Percentiles rank a stretch among this genome's conserved stretches.
phyloP scores from a whole-genome alignment of 192 early-diverging fungal species.

The Dissophora ornata region DNA sequence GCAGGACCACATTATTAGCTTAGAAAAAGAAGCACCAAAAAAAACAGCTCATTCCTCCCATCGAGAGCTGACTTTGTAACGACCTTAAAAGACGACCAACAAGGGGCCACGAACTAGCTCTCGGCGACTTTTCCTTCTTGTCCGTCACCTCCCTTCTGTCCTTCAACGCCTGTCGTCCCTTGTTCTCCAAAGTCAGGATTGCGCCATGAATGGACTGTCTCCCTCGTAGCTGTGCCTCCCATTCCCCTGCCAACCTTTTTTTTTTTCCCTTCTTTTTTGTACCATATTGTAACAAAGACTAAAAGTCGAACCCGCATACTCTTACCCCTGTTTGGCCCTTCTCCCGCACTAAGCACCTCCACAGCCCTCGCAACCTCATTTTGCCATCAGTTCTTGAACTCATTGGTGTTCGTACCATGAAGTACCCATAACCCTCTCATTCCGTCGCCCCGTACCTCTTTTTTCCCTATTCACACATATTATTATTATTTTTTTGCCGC shows the following conservation, averaged over 20 bases:
- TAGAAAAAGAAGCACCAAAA: no score
- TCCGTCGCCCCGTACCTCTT: conserved; percentile 1
- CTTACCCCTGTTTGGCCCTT: no score
- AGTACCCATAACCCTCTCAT: conserved; percentile 1
- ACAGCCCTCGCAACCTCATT: no score
- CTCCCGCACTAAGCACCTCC: not conserved
- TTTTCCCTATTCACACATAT: not conserved
- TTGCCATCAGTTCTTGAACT: no score
- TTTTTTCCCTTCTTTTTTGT: not conserved
- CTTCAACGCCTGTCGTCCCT: no score
- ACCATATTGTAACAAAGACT: not conserved
- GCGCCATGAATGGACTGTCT: not conserved
- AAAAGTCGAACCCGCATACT: no score
- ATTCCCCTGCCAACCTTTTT: not conserved
- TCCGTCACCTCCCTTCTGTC: not conserved
- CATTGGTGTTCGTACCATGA: conserved; percentile 8
- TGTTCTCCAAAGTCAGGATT: no score
- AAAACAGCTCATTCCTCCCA: no score
- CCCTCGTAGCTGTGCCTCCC: not conserved
- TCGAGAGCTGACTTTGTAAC: no score
- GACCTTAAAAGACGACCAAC: no score
- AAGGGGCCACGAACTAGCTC: no score
- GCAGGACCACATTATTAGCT: no score
- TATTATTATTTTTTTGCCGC: conserved; percentile 22
- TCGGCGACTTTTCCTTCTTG: not conserved